A percentile compares a stretch with the other conserved stretches of the same genome.
These are phyloP conservation scores for Pseudomassariella vexata DNA, from an alignment of 2,329 filamentous ascomycete species.

Conservation along the genomic window DNA sequence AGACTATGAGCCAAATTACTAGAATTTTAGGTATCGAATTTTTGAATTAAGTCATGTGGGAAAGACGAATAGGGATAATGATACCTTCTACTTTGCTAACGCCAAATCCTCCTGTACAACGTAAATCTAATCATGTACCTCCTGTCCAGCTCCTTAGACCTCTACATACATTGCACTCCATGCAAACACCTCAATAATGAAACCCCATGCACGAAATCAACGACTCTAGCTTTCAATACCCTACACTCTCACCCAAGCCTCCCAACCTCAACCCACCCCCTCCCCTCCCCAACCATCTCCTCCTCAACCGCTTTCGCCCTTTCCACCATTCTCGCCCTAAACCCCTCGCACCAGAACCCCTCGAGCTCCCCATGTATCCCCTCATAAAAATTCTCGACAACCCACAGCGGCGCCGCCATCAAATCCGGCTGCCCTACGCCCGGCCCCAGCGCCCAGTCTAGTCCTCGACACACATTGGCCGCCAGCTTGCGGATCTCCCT, in stretches of 20 bases:
- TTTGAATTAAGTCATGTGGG: no score
- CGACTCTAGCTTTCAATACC: no score
- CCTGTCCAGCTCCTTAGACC: no score
- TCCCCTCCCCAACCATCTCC: slow-evolving; percentile 4
- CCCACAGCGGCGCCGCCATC: slow-evolving; percentile 20
- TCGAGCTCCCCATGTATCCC: slow-evolving; percentile 18
- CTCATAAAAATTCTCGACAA: slow-evolving; percentile 19
- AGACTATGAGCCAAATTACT: no score
- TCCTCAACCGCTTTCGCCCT: slow-evolving; percentile 12
- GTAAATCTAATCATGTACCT: no score
- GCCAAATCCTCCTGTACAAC: no score
- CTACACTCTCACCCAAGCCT: slow-evolving; percentile 15
- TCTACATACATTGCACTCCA: no score
- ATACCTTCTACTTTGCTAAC: no score
- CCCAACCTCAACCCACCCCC: slow-evolving; percentile 18
- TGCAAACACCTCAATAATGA: no score
- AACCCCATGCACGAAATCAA: no score
- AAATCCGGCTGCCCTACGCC: slow-evolving; percentile 18
- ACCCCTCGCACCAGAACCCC: slow-evolving; percentile 18
- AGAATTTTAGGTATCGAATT: no score
- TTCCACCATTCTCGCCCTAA: slow-evolving; percentile 14
- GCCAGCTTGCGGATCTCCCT: slow-evolving; percentile 38
- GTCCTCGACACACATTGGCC: slow-evolving; percentile 41
- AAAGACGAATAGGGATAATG: no score
- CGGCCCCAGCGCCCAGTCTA: slow-evolving; percentile 33